Evolutionary conservation across 805 yeast genomes (phyloP), one percentile per base, ranked within the genome.

Genomic region (Starmerella vaccinii): DNA sequence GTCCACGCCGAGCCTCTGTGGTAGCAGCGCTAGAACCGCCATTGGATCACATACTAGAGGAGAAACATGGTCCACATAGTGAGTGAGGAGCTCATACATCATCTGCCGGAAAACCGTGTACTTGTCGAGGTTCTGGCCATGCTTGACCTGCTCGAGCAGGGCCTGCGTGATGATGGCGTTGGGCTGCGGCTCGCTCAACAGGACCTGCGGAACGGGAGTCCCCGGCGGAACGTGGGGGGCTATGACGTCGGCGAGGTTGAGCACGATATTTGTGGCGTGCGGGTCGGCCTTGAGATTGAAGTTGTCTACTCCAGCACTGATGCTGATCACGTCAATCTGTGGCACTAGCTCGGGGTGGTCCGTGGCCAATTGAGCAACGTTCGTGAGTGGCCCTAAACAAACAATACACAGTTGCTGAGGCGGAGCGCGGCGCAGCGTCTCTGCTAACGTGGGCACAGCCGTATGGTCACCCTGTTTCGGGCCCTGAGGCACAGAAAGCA

Each of bases 1-100:
- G 26, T 56, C 52, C 16, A 47, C 37, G 22, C 52, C 52, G 16
- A 57, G 32, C 15, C 51, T 52, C 41, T 52, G 63, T 19, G 77
- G 76, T 47, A 84, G 63, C 33, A 84, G 59, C 0, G 78, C 78
- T 47, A 75, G 76, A 10, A 83, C 68, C 0, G 94, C 84, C 47
- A 84, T 68, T 1, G 92, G 90, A 63, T 85, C 95, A 65, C 86
- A 95, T 1, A 84, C 72, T 1, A 88, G 86, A 4, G 92, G 88
- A n/a, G 57, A 42, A 67, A 60, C 75, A 73, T 9, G 76, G 22
- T 68, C 66, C 12, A 75, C 72, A 61, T 78, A 79, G 53, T 70
- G 77, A 10, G 70, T 66, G 58, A 80, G 69, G 46, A 81, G 65
- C 51, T 80, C 82, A 58, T 68, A 73, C 61, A 76, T 71, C 68